These are phyloP conservation scores for Cryptococcus deneoformans DNA, from an alignment of 1,284 basidiomycete genomes.

Conservation along the genomic window DNA sequence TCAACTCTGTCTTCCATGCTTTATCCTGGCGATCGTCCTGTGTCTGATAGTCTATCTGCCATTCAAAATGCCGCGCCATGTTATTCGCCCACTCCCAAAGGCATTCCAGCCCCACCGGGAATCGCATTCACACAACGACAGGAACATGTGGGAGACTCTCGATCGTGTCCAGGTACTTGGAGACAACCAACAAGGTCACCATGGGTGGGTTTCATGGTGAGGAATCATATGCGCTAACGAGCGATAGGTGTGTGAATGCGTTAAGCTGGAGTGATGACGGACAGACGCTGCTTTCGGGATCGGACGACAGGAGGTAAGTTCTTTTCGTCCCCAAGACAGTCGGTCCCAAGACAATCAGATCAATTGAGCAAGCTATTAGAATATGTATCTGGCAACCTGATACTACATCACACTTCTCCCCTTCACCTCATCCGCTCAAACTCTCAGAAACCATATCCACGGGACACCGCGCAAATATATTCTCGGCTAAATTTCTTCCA, in stretches of 20 bases:
- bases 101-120: constrained; percentile 18
- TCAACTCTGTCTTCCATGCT: too few species aligned
- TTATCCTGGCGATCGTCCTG: too few species aligned
- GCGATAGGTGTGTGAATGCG: constrained; percentile 70
- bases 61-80: constrained; percentile 20
- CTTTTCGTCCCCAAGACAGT: background rate
- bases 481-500: constrained; percentile 79
- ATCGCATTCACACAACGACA: constrained; percentile 2
- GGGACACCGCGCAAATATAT: constrained; percentile 83
- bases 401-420: constrained; percentile 2
- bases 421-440: constrained; percentile 61
- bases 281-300: constrained; percentile 67
- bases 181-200: constrained; percentile 26
- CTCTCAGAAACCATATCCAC: constrained; percentile 62
- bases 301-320: constrained; percentile 77
- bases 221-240: background rate
- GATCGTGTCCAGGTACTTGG: constrained; percentile 43
- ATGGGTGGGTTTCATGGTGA: constrained; percentile 24
- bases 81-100: constrained; percentile 19
- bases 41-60: too few species aligned
- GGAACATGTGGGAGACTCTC: constrained; percentile 30
- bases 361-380: constrained; percentile 36
- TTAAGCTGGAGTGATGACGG: constrained; percentile 78
- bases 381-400: constrained; percentile 62
- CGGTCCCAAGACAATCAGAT: background rate